phyloP scores from a whole-genome alignment of 2,329 filamentous ascomycete genomes.

The Colletotrichum sp. region DNA sequence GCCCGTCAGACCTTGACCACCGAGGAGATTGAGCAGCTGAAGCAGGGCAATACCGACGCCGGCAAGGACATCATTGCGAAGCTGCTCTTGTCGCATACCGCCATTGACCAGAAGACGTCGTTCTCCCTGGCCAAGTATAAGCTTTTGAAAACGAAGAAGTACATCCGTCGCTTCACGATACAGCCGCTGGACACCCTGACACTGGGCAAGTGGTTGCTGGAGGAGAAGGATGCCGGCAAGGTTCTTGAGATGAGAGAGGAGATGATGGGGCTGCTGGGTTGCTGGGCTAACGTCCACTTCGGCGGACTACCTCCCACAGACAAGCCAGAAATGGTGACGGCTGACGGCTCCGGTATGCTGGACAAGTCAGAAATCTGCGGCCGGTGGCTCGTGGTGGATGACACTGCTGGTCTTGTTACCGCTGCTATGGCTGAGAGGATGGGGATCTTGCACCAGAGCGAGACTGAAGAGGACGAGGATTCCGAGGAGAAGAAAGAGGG shows the following conservation, averaged over 20 bases:
- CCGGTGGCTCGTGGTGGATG: conserved; percentile 84
- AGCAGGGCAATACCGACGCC: conserved; percentile 76
- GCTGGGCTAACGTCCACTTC: conserved; percentile 90
- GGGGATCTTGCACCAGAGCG: conserved; percentile 71
- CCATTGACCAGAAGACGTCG: conserved; percentile 90
- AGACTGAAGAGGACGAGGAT: conserved; percentile 33
- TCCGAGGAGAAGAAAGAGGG: conserved; percentile 26
- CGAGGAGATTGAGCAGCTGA: conserved; percentile 76
- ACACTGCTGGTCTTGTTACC: conserved; percentile 82
- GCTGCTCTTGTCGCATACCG: conserved; percentile 86
- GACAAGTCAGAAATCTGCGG: conserved; percentile 58
- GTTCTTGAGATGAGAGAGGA: conserved; percentile 40
- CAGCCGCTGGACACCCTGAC: conserved; percentile 81
- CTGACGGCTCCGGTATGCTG: conserved; percentile 69
- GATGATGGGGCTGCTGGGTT: conserved; percentile 70
- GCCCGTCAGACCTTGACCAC: conserved; percentile 79
- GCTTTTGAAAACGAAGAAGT: conserved; percentile 91
- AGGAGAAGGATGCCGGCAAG: conserved; percentile 44
- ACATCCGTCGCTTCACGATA: conserved; percentile 85
- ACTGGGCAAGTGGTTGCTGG: conserved; percentile 77
- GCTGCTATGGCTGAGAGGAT: conserved; percentile 88
- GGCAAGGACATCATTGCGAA: conserved; percentile 93
- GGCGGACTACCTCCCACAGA: conserved; percentile 45
- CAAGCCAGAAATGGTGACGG: conserved; percentile 14
- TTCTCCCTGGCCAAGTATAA: conserved; percentile 98